Evolutionary conservation across 169 alveolate genomes (phyloP).

Genomic region (Eimeria tenella): DNA sequence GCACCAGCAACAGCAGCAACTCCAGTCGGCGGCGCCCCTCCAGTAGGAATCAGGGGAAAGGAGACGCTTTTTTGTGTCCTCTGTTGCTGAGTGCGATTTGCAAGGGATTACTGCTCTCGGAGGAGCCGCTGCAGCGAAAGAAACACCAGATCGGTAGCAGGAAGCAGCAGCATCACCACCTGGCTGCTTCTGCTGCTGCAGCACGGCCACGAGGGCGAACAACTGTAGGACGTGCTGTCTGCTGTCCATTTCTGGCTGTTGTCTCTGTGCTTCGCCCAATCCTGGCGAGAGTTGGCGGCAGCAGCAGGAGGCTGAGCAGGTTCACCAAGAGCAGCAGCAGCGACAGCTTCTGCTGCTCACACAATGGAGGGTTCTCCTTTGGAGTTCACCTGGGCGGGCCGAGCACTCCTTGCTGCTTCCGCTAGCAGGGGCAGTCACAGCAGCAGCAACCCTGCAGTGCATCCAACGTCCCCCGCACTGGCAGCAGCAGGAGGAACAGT

Average conservation of each 20-base stretch:
- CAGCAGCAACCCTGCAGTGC: slow-evolving; percentile 29
- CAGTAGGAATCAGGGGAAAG: neutral
- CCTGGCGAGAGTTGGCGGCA: slow-evolving; percentile 13
- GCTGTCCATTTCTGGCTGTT: neutral
- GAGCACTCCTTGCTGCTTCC: slow-evolving; percentile 14
- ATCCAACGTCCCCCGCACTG: neutral
- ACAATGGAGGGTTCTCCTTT: slow-evolving; percentile 33
- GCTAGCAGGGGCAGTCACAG: slow-evolving; percentile 20
- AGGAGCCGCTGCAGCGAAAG: no score
- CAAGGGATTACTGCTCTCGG: no score
- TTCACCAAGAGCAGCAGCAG: slow-evolving; percentile 10
- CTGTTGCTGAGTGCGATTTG: no score
- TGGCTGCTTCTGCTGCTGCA: no score
- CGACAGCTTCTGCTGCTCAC: slow-evolving; percentile 20
- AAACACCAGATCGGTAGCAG: no score
- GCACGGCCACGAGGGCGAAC: no score
- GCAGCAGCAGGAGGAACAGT: neutral
- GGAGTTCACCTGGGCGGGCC: slow-evolving; percentile 43
- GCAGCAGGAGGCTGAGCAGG: slow-evolving; percentile 58
- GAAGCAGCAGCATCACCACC: no score
- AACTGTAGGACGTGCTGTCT: no score
- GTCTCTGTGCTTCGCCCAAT: neutral
- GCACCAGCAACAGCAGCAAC: slow-evolving; percentile 34
- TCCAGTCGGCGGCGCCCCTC: slow-evolving; percentile 41
- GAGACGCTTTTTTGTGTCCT: neutral